Evolutionary conservation across 768 basidiomycete species (phyloP), one percentile per base, ranked within the genome.

Genomic region (Calocera cornea): DNA sequence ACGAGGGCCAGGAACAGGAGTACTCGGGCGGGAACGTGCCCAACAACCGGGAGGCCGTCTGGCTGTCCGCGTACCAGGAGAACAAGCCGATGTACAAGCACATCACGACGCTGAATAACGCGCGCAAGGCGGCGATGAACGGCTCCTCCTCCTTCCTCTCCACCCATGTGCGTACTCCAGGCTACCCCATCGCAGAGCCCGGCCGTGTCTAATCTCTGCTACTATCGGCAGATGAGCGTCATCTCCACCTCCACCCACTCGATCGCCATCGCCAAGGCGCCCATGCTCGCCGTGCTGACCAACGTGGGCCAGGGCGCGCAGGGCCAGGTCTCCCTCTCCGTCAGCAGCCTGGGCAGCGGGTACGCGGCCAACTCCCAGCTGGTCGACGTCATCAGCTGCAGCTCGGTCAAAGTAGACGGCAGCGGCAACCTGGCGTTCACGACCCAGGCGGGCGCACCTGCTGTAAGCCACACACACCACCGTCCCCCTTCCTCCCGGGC

Each of bases 321-420:
- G 24, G 65, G 54, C 68, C 8, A 40, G 12, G 60, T 47, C 14
- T 34, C 27, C 19, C 31, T 54, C 31, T 8, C 31, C 1, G 22
- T 34, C 24, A 71, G 75, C 16, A 72, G 73, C 2, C 66, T 71
- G 11, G 73, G 75, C 29, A 73, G 68, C 29, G 75, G 78, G 11
- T 85, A 80, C 76, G 68, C 73, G 27, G 71, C 74, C 0, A 76
- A 77, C 65, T 79, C 82, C 70, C 72, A 65, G 34, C 76, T 87
- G 8, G 78, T 86, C 34, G 84, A 87, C 68, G 78, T 83, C 31
- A 70, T 87, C 34, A 81, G 80, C 8, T 87, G 86, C 72, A 76
- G 70, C 29, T 72, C 70, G 54, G 71, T 80, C 33, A 70, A 69
- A 1, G 78, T 79, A 8, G 78, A 77, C 66, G 72, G 72, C 2